Base-by-base conservation (phyloP, 2,329 filamentous ascomycete genomes). In the Epichloe scottii region DNA sequence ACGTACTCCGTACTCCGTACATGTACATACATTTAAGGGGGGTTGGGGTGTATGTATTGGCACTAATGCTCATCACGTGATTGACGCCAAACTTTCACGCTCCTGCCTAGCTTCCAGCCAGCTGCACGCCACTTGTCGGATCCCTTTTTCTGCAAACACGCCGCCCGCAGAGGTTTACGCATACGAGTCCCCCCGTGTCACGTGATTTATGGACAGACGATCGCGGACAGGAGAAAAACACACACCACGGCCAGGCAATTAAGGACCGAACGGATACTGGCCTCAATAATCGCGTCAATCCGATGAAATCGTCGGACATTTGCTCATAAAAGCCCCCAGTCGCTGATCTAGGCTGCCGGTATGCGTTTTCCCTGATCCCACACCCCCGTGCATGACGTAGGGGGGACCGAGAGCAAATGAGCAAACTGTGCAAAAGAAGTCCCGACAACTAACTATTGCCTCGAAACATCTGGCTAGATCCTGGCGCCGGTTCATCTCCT, bases 401-500 rank as follows among this genome's bases (percentile, higher is more conserved):
- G 49, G 40, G 48, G 46, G 14, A 23, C 33, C 15, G 12, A 44
- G 5, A 8, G 23, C 11, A 23, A 23, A 11, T 6, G 19, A 23
- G 12, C 5, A 45, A 30, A 46, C 39, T n/a, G 19, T 17, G 38
- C 42, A 23, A 21, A 14, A 19, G n/a, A 23, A 15, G 17, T 17
- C 11, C 14, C 26, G 33, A 49, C n/a, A 40, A 49, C 46, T 43
- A 30, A 50, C 38, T 6, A 26, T 45, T 46, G 42, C 26, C 8
- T 40, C 17, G n/a, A 30, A 46, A 41, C 12, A 40, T 37, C n/a
- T 8, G 8, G 12, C 8, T 40, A 66, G 63, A 75, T 63, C 70
- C 68, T 78, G 76, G 76, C 76, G 74, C 75, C 75, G 58, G 69
- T 78, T 66, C 73, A 77, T 62, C 70, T 72, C 62, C 64, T 73